Base-by-base conservation (phyloP, 495 filamentous ascomycete species). In the Letharia columbiana region DNA sequence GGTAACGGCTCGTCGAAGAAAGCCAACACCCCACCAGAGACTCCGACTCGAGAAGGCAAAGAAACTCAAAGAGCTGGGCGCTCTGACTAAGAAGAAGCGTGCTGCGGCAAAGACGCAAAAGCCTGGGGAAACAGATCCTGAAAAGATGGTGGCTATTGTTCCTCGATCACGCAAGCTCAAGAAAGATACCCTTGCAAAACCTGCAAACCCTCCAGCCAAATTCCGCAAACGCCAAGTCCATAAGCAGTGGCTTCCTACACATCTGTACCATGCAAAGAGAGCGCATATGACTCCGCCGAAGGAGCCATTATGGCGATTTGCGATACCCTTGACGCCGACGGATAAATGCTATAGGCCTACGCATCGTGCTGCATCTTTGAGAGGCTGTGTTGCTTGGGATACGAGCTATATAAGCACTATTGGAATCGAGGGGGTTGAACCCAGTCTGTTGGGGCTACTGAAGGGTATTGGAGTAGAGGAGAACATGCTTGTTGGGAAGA, bases 231-330 rank as follows among this genome's bases (percentile, higher is more conserved):
- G 94, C 2, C 94, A 98, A 74, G 75, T 85, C 42, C 82, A 88
- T 74, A 98, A 98, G 79, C 89, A 87, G 0, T 98, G 94, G 94
- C 81, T 98, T 5, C 95, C 94, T 4, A 96, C 94, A 23, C 94
- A 98, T 72, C 75, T 96, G 62, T 98, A 86, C 79, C 94, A 96
- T 78, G 88, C 92, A 20, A 98, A 98, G 72, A 80, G 94, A 56
- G 93, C 94, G 9, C 86, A 82, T 63, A 95, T 98, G 89, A 89
- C 90, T 2, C 83, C 84, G 17, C 87, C 89, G 1, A 86, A 81
- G 66, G 82, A 89, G 60, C 87, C 92, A 3, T 77, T 95, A 35
- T 98, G 94, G 94, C 82, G 92, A 50, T 97, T 97, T 75, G 84
- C 91, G 0, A 75, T 98, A 39, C 91, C 92, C 0, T 72, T 96